These are phyloP conservation scores for Ceratobasidium sp. DNA, from an alignment of 1,284 basidiomycete species.

Conservation along the genomic window DNA sequence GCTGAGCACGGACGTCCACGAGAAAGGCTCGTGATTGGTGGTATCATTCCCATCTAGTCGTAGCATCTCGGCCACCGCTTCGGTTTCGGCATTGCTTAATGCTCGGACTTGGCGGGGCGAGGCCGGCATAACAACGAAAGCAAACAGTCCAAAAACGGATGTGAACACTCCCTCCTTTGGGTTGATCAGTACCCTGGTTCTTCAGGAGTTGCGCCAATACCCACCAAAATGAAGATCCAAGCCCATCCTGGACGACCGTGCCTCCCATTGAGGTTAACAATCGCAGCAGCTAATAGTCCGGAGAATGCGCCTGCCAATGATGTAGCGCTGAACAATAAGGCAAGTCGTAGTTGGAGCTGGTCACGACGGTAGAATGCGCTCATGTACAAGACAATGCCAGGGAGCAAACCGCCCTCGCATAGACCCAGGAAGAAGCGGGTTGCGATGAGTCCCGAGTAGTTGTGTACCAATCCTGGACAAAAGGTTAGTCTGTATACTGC, in stretches of 20 bases:
- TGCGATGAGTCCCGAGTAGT: slow-evolving; percentile 64
- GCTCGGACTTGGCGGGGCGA: slow-evolving; percentile 30
- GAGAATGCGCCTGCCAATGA: slow-evolving; percentile 49
- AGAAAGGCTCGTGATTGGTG: slow-evolving; percentile 24
- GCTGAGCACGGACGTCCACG: slow-evolving; percentile 16
- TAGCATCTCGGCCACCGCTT: slow-evolving; percentile 34
- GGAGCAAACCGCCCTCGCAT: slow-evolving; percentile 70
- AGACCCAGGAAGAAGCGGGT: slow-evolving; percentile 74
- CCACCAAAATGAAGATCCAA: slow-evolving; percentile 47
- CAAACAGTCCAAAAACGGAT: slow-evolving; percentile 23
- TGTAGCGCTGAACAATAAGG: slow-evolving; percentile 52
- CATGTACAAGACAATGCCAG: slow-evolving; percentile 67
- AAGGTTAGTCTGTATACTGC: not conserved
- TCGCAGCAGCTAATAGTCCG: slow-evolving; percentile 49
- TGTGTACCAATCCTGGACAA: slow-evolving; percentile 62
- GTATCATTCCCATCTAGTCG: slow-evolving; percentile 29
- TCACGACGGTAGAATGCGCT: slow-evolving; percentile 68
- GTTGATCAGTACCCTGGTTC: slow-evolving; percentile 45
- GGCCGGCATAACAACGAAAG: slow-evolving; percentile 38
- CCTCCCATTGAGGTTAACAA: slow-evolving; percentile 48
- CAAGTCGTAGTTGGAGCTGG: slow-evolving; percentile 65
- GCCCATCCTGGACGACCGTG: slow-evolving; percentile 47
- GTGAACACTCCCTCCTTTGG: slow-evolving; percentile 42
- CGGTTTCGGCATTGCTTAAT: slow-evolving; percentile 21
- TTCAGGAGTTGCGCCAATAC: slow-evolving; percentile 43